Percentiles rank a stretch among this genome's conserved stretches.
Evolutionary conservation across 2,329 filamentous ascomycete genomes (phyloP).

Genomic region (Cladophialophora exuberans): DNA sequence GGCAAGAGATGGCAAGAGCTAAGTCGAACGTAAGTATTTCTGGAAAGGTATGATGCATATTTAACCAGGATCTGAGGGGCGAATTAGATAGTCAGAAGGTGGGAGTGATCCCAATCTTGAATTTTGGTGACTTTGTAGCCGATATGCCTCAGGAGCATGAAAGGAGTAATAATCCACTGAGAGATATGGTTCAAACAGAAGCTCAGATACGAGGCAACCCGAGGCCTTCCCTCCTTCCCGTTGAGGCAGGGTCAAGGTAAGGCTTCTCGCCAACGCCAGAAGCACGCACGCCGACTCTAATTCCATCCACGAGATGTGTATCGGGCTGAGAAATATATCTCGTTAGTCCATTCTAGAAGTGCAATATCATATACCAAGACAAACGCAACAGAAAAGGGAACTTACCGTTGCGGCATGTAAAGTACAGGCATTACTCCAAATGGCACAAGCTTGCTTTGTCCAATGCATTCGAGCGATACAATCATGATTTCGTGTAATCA

Average conservation of each 20-base stretch:
- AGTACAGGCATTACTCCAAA: slow-evolving; percentile 32
- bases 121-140: no score
- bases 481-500: slow-evolving; percentile 47
- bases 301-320: slow-evolving; percentile 23
- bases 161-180: not conserved
- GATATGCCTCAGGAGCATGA: not conserved
- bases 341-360: not conserved
- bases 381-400: not conserved
- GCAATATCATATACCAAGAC: not conserved
- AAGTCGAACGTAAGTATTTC: no score
- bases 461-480: slow-evolving; percentile 29
- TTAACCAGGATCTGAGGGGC: no score
- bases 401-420: slow-evolving; percentile 27
- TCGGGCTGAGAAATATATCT: slow-evolving; percentile 20
- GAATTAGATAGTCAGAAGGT: no score
- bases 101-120: no score
- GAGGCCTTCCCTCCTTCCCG: slow-evolving; percentile 35
- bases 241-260: slow-evolving; percentile 29
- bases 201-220: no score
- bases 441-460: slow-evolving; percentile 30
- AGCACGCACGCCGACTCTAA: slow-evolving; percentile 25
- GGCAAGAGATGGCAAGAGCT: no score
- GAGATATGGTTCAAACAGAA: no score
- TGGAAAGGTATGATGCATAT: no score
- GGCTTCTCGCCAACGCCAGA: slow-evolving; percentile 28